Percentiles rank a stretch among this genome's conserved stretches.
These are phyloP conservation scores for Nyssa sinensis DNA, from an alignment of 148 eudicot genomes.

Conservation along the genomic window DNA sequence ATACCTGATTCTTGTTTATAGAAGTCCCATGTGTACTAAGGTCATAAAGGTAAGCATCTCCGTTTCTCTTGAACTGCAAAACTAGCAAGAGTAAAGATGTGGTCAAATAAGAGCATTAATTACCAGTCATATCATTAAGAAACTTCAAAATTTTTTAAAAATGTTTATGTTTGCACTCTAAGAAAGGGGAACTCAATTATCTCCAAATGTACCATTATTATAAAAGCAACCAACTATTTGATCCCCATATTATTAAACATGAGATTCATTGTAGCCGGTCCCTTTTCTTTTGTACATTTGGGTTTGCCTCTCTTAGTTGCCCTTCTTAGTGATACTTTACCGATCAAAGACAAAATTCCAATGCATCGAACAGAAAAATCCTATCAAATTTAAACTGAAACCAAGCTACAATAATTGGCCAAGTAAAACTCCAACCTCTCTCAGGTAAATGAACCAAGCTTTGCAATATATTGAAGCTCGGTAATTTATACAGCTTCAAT, in stretches of 20 bases:
- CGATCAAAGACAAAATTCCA: too few relatives aligned
- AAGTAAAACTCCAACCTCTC: too few relatives aligned
- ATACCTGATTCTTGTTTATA: slow-evolving; percentile 90
- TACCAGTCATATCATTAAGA: neutral
- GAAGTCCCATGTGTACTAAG: slow-evolving; percentile 90
- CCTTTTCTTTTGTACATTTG: too few relatives aligned
- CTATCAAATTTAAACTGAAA: neutral
- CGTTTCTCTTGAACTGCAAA: slow-evolving; percentile 75
- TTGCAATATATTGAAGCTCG: neutral
- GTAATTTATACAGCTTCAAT: neutral
- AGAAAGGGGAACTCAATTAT: neutral
- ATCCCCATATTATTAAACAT: neutral
- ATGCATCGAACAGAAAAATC: neutral
- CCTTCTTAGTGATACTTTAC: too few relatives aligned
- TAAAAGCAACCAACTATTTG: neutral
- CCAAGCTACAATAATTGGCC: neutral
- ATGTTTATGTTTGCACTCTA: neutral
- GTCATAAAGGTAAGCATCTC: slow-evolving; percentile 70
- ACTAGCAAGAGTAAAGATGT: slow-evolving; percentile 38
- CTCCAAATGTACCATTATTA: neutral
- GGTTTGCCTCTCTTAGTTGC: too few relatives aligned
- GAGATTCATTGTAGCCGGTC: too few relatives aligned
- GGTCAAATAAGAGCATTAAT: slow-evolving; percentile 8
- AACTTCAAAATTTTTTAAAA: neutral
- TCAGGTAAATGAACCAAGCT: neutral